A percentile compares a stretch with the other conserved stretches of the same genome.
phyloP scores from a whole-genome alignment of 345 rosid genomes.

The Pseudoturritis turrita region DNA sequence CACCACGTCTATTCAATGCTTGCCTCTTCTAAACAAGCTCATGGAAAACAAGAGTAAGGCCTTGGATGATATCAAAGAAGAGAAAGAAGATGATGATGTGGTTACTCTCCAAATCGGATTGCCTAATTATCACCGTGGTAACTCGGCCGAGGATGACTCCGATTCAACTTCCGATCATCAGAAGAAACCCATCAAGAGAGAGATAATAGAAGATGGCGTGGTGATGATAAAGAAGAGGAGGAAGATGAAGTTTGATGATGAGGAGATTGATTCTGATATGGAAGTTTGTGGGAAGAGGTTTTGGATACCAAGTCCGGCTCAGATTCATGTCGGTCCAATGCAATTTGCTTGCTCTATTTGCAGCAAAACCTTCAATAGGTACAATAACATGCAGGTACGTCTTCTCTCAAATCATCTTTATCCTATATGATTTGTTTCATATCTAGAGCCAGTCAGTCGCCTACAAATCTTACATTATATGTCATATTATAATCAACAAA shows the following conservation, averaged over 20 bases:
- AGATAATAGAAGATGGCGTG: conserved; percentile 15
- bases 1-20: conserved; percentile 17
- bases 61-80: conserved; percentile 13
- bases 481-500: neutral
- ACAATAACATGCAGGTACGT: conserved; percentile 98
- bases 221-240: conserved; percentile 27
- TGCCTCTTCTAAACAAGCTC: conserved; percentile 38
- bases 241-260: conserved; percentile 3
- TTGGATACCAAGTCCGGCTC: conserved; percentile 98
- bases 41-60: conserved; percentile 14
- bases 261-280: conserved; percentile 12
- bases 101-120: conserved; percentile 33
- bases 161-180: conserved; percentile 22
- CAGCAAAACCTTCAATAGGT: conserved; percentile 96
- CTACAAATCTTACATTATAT: conserved; percentile 3
- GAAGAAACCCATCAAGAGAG: conserved; percentile 23
- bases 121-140: conserved; percentile 27
- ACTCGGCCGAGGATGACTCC: conserved; percentile 21
- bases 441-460: neutral
- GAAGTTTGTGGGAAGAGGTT: conserved; percentile 28
- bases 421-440: neutral
- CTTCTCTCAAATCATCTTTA: neutral
- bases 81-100: conserved; percentile 17
- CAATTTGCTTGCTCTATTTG: conserved; percentile 98
- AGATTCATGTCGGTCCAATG: conserved; percentile 92